Evolutionary conservation across 1,139 yeast species (phyloP).

Genomic region (Suhomyces kunorum): DNA sequence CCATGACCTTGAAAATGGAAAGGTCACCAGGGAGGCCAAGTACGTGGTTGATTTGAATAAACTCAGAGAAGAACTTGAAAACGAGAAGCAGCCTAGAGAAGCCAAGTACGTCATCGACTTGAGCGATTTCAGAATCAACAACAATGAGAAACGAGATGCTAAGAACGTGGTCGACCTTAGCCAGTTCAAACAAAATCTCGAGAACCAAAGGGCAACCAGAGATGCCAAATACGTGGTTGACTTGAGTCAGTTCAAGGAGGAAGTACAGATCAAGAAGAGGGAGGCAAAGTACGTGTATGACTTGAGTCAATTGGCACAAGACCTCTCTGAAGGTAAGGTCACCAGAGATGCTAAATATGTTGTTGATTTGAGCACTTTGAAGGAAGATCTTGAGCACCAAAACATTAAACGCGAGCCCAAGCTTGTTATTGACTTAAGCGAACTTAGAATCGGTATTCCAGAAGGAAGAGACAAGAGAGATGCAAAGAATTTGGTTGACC

Average conservation of each 20-base stretch:
- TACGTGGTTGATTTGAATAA: not conserved
- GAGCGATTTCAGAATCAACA: not conserved
- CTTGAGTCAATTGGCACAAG: not conserved
- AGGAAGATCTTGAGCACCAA: not conserved
- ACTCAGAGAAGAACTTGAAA: not conserved
- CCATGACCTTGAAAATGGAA: not conserved
- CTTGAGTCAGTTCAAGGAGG: too few species aligned
- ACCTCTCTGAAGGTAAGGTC: not conserved
- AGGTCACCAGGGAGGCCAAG: slow-evolving; percentile 1
- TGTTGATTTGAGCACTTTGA: not conserved
- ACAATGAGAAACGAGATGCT: slow-evolving; percentile 15
- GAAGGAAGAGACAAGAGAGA: slow-evolving; percentile 18
- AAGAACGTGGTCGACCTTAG: slow-evolving; percentile 23
- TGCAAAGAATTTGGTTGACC: slow-evolving; percentile 24
- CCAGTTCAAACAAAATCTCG: too few species aligned
- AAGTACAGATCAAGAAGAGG: too few species aligned
- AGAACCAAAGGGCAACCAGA: too few species aligned
- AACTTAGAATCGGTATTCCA: not conserved
- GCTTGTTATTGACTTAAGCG: not conserved
- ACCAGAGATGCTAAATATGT: not conserved
- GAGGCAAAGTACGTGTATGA: too few species aligned
- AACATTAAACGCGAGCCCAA: not conserved
- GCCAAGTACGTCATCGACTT: slow-evolving; percentile 1
- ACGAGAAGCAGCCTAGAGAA: not conserved
- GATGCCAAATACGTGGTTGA: too few species aligned